Evolutionary conservation across 2,329 filamentous ascomycete genomes (phyloP).

Genomic region (Xylariaceae sp.): DNA sequence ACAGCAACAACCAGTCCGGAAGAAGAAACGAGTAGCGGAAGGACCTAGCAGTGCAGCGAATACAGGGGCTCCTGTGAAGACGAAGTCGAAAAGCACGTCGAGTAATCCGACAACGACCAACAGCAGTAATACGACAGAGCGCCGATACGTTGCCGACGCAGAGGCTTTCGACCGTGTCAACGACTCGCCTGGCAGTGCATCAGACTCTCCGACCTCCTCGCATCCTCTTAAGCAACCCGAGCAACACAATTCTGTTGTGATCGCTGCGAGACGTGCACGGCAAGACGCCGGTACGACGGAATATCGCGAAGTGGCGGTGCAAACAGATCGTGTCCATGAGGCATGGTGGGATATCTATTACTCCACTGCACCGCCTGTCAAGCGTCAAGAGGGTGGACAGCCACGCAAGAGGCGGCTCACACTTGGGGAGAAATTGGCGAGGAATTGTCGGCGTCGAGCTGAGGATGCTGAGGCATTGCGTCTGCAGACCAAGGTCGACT

Average conservation of each 20-base stretch:
- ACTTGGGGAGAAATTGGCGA: too few relatives aligned
- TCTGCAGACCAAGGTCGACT: slow-evolving; percentile 28
- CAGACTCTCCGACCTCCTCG: slow-evolving; percentile 34
- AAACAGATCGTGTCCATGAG: slow-evolving; percentile 51
- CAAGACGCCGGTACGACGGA: slow-evolving; percentile 34
- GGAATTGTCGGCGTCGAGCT: slow-evolving; percentile 31
- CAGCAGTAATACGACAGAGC: slow-evolving; percentile 36
- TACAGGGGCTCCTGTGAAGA: slow-evolving; percentile 33
- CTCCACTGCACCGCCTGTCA: slow-evolving; percentile 31
- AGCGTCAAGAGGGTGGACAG: slow-evolving; percentile 32
- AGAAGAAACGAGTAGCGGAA: slow-evolving; percentile 59
- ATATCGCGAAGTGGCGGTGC: slow-evolving; percentile 48
- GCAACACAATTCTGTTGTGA: slow-evolving; percentile 29
- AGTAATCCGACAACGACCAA: slow-evolving; percentile 14
- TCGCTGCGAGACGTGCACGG: slow-evolving; percentile 37
- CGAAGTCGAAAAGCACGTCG: slow-evolving; percentile 33
- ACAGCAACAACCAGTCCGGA: slow-evolving; percentile 51
- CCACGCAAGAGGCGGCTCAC: slow-evolving; percentile 40
- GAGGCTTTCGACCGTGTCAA: slow-evolving; percentile 51
- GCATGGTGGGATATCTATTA: slow-evolving; percentile 40
- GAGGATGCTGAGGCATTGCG: slow-evolving; percentile 35
- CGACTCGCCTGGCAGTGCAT: slow-evolving; percentile 43
- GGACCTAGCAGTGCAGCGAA: slow-evolving; percentile 34
- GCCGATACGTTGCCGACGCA: slow-evolving; percentile 45
- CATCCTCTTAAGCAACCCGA: slow-evolving; percentile 28